Evolutionary conservation across 2,329 filamentous ascomycete genomes (phyloP).

Genomic region (Aspergillus luchuensis): DNA sequence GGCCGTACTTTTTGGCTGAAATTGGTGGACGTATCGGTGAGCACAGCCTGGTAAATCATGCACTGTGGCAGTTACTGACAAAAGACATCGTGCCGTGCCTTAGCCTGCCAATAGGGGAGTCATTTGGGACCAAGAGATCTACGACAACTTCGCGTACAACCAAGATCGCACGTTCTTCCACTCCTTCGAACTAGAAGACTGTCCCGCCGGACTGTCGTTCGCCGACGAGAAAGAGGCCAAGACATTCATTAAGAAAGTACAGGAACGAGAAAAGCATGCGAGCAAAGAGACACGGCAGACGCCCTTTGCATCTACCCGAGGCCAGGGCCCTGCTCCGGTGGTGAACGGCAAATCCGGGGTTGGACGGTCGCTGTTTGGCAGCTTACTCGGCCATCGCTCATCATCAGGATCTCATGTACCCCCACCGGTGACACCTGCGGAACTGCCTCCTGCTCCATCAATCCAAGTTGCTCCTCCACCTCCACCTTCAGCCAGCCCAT

Average conservation of each 20-base stretch:
- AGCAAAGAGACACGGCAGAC: conserved; percentile 81
- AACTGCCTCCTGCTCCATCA: conserved; percentile 28
- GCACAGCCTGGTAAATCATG: conserved; percentile 36
- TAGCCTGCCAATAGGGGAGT: conserved; percentile 79
- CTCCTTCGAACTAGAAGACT: conserved; percentile 93
- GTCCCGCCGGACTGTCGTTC: conserved; percentile 86
- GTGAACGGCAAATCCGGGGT: conserved; percentile 48
- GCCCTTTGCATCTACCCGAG: conserved; percentile 63
- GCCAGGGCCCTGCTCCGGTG: conserved; percentile 48
- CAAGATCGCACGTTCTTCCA: conserved; percentile 98
- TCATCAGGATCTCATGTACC: conserved; percentile 42
- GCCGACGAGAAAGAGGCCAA: conserved; percentile 97
- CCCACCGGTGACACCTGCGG: conserved; percentile 27
- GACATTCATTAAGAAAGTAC: conserved; percentile 96
- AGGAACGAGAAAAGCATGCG: conserved; percentile 92
- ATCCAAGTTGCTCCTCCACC: conserved; percentile 38
- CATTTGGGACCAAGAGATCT: conserved; percentile 97
- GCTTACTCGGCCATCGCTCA: conserved; percentile 54
- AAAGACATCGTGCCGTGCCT: conserved; percentile 1
- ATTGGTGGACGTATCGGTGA: conserved; percentile 91
- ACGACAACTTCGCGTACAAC: conserved; percentile 92
- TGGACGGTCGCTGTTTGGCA: conserved; percentile 56
- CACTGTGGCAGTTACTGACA: conserved; percentile 17
- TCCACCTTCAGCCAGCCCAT: conserved; percentile 32
- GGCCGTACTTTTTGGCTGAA: conserved; percentile 98